A percentile compares a stretch with the other conserved stretches of the same genome.
phyloP scores from a whole-genome alignment of 257 asterid species.

The Asclepias syriaca region DNA sequence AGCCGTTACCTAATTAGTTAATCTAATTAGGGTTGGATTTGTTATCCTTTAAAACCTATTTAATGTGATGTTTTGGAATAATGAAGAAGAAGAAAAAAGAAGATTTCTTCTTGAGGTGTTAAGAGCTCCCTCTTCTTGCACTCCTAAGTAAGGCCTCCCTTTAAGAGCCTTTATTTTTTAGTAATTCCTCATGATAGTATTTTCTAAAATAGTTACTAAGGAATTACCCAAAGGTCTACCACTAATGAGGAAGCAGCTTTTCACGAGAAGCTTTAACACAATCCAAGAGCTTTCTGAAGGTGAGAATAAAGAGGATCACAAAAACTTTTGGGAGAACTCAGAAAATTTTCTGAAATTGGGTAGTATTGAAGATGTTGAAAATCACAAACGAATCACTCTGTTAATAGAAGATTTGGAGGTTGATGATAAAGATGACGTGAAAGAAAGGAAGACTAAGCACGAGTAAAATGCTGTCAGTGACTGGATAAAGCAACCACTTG shows the following conservation, averaged over 20 bases:
- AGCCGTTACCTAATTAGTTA: too few species aligned
- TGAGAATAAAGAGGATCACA: conserved; percentile 93
- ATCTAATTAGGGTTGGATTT: too few species aligned
- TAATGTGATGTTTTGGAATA: too few species aligned
- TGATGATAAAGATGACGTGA: conserved; percentile 88
- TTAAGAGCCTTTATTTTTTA: too few species aligned
- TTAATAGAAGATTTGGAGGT: conserved; percentile 94
- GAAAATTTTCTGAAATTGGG: conserved; percentile 91
- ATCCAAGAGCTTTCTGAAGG: conserved; percentile 94
- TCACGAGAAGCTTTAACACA: conserved; percentile 94
- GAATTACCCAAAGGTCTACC: too few species aligned
- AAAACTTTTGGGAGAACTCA: conserved; percentile 96
- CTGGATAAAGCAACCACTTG: conserved; percentile 93
- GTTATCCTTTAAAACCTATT: too few species aligned
- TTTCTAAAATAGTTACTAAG: too few species aligned
- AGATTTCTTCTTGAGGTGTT: too few species aligned
- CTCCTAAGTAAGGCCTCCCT: too few species aligned
- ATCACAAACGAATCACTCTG: conserved; percentile 82
- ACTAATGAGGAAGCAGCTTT: conserved; percentile 89
- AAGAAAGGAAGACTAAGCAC: conserved; percentile 76
- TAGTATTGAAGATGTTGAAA: conserved; percentile 92
- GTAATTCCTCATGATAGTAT: too few species aligned
- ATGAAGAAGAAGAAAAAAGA: too few species aligned
- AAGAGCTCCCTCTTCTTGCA: too few species aligned
- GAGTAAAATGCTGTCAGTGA: conserved; percentile 80